phyloP scores from a whole-genome alignment of 768 basidiomycete species.

The Rhodosporidiobolus odoratus region DNA sequence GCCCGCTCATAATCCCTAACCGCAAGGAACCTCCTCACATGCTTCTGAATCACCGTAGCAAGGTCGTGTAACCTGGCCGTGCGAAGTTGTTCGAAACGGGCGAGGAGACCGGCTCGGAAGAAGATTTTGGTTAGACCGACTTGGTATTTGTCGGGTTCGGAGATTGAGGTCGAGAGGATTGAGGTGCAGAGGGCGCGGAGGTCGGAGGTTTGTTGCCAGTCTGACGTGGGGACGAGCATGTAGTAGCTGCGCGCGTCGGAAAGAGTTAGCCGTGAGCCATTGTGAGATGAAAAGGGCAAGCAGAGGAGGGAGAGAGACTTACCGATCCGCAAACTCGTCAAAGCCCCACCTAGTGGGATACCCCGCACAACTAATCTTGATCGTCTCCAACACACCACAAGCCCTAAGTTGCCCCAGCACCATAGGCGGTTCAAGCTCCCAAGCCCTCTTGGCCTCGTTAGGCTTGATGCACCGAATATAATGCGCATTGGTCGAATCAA shows the following conservation, averaged over 20 bases:
- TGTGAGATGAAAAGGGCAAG: background rate
- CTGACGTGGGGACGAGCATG: conserved; percentile 81
- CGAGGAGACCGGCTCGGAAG: conserved; percentile 98
- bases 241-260: conserved; percentile 65
- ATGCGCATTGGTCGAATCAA: conserved; percentile 94
- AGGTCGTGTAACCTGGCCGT: conserved; percentile 80
- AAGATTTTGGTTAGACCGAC: conserved; percentile 96
- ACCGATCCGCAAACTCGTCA: conserved; percentile 97
- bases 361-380: conserved; percentile 95
- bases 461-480: conserved; percentile 99
- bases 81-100: conserved; percentile 83
- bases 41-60: conserved; percentile 96
- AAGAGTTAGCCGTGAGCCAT: background rate
- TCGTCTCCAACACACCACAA: conserved; percentile 98
- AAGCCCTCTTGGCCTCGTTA: conserved; percentile 90
- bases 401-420: conserved; percentile 91
- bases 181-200: conserved; percentile 71
- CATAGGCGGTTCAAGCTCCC: conserved; percentile 94
- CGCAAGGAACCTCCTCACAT: conserved; percentile 80
- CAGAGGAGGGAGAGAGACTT: conserved; percentile 41
- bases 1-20: conserved; percentile 69
- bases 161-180: conserved; percentile 79
- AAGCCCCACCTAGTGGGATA: conserved; percentile 98
- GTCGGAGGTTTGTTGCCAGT: conserved; percentile 68
- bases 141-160: conserved; percentile 94